Conservation (phyloP, 371 early-diverging fungal species). For the Circinella umbellata region DNA sequence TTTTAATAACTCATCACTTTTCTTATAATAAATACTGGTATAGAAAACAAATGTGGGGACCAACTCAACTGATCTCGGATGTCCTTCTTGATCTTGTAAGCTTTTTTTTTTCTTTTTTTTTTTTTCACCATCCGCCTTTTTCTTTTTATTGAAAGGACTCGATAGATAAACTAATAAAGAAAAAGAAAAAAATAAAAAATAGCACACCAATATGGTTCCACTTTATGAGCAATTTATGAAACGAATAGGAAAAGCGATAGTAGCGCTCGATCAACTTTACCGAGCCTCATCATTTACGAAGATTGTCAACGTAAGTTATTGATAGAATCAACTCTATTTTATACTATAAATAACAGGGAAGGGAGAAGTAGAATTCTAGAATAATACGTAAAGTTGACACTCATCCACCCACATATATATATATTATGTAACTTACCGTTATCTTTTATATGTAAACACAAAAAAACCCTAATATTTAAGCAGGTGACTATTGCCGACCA, state of each 20-base stretch:
- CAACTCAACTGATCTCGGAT: slow-evolving; percentile 43
- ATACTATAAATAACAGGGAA: too few relatives aligned
- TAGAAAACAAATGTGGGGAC: slow-evolving; percentile 39
- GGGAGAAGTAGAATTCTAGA: too few relatives aligned
- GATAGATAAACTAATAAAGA: neutral
- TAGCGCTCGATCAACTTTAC: slow-evolving; percentile 30
- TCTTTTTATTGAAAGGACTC: too few relatives aligned
- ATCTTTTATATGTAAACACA: neutral
- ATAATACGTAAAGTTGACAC: too few relatives aligned
- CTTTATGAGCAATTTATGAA: slow-evolving; percentile 25
- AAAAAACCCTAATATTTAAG: too few relatives aligned
- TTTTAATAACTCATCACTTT: too few relatives aligned
- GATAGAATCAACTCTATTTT: too few relatives aligned
- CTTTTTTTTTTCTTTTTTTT: neutral
- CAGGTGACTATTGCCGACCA: slow-evolving; percentile 10
- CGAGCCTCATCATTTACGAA: slow-evolving; percentile 29
- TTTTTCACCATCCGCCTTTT: slow-evolving; percentile 13
- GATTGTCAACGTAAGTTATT: slow-evolving; percentile 21
- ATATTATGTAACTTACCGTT: neutral
- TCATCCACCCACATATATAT: neutral
- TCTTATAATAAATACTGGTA: neutral
- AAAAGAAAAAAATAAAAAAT: neutral
- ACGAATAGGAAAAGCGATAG: slow-evolving; percentile 21
- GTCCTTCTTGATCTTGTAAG: slow-evolving; percentile 33
- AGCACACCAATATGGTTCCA: neutral